Evolutionary conservation across 2,329 filamentous ascomycete species (phyloP).

Genomic region (Colletotrichum tabaci): DNA sequence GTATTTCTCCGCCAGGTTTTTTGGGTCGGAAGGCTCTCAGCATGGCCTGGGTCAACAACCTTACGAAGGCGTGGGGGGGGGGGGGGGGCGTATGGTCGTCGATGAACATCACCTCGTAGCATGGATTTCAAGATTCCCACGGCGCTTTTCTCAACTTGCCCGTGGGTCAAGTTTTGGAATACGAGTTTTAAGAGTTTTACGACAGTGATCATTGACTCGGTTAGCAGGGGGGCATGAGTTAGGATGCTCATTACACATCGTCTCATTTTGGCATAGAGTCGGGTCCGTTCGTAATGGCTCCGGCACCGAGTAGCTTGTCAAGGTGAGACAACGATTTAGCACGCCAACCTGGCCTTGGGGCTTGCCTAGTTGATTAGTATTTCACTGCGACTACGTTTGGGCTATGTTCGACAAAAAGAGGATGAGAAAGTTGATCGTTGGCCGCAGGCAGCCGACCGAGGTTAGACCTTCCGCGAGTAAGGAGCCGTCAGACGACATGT

Average conservation of each 20-base stretch:
- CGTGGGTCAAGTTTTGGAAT: conserved; percentile 49
- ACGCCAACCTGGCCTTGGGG: conserved; percentile 68
- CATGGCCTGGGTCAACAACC: no score
- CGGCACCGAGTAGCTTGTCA: conserved; percentile 57
- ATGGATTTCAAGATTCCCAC: conserved; percentile 63
- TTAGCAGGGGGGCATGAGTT: not conserved
- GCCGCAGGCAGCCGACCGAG: conserved; percentile 41
- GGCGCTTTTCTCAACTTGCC: conserved; percentile 75
- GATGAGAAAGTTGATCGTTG: conserved; percentile 75
- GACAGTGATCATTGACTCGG: no score
- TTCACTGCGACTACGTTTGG: conserved; percentile 69
- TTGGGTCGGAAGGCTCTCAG: no score
- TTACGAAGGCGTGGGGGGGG: no score
- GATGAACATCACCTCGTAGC: no score
- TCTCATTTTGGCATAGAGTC: conserved; percentile 68
- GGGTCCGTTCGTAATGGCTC: conserved; percentile 65
- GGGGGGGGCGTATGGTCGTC: no score
- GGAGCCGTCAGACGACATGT: conserved; percentile 1
- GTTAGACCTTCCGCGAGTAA: no score
- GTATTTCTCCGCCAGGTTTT: no score
- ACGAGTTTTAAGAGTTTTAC: not conserved
- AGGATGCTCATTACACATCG: conserved; percentile 71
- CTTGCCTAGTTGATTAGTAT: conserved; percentile 69
- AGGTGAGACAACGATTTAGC: conserved; percentile 61
- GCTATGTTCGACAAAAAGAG: conserved; percentile 63